Evolutionary conservation across 1,139 yeast genomes (phyloP).

Genomic region (Blastobotrys capitulatus): DNA sequence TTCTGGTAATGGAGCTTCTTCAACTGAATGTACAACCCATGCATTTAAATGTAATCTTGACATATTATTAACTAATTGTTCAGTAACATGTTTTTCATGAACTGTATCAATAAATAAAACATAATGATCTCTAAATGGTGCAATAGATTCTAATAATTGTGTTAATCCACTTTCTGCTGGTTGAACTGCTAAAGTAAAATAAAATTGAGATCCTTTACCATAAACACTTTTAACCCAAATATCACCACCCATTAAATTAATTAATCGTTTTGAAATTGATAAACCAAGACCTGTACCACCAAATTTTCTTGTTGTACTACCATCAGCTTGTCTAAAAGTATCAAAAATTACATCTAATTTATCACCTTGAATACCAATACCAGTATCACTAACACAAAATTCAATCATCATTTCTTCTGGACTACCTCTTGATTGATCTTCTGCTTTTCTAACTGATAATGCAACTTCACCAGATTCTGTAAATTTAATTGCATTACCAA

Average conservation of each 20-base stretch:
- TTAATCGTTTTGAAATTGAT: conserved; percentile 78
- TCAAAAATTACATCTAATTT: conserved; percentile 79
- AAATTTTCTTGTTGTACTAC: conserved; percentile 83
- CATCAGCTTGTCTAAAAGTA: conserved; percentile 89
- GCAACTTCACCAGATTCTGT: conserved; percentile 74
- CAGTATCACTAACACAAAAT: conserved; percentile 84
- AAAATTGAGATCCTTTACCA: conserved; percentile 79
- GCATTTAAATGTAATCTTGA: conserved; percentile 39
- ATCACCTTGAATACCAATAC: conserved; percentile 81
- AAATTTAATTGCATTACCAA: conserved; percentile 84
- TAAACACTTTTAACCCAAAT: conserved; percentile 81
- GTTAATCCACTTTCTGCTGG: conserved; percentile 64
- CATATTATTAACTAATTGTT: conserved; percentile 48
- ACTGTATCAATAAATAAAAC: conserved; percentile 65
- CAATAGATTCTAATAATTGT: conserved; percentile 60
- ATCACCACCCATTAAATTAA: conserved; percentile 84
- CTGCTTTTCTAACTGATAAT: conserved; percentile 38
- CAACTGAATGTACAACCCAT: conserved; percentile 39
- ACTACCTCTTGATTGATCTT: conserved; percentile 35
- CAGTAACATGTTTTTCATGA: conserved; percentile 48
- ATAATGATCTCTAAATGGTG: conserved; percentile 68
- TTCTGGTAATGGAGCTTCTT: conserved; percentile 38
- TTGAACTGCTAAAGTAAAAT: conserved; percentile 70
- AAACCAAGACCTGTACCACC: conserved; percentile 90
- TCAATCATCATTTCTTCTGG: conserved; percentile 62